Evolutionary conservation across 2,329 filamentous ascomycete genomes (phyloP), one percentile per base, ranked within the genome.

Genomic region (Penicillium sp.): DNA sequence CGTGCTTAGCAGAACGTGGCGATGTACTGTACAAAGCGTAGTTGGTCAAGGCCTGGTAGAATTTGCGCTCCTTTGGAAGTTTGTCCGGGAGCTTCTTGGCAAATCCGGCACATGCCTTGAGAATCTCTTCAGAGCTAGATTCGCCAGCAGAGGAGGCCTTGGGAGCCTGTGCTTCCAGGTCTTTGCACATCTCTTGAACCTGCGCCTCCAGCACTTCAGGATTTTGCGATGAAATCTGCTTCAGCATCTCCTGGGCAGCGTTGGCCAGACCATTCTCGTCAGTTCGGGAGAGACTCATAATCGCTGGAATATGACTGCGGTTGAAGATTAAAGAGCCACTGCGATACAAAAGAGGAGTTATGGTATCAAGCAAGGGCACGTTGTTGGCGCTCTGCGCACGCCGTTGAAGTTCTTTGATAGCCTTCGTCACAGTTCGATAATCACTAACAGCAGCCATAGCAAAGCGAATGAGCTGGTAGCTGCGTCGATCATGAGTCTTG

Each of bases 41-140:
- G 66, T 85, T 88, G 59, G 89, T 86, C 72, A 99, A 83, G 1
- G 92, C 88, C 68, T 95, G 87, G 31, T 87, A 81, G 67, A 98
- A 93, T 63, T 90, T 90, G 55, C 88, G 86, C 60, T 96, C 90
- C 58, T 86, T 85, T 1, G 91, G 90, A 53, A 99, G 85, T 59
- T 98, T 93, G 11, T 87, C 83, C 0, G 93, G 88, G 65, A 96
- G 93, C 66, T 89, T 92, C 68, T 88, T 89, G 1, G 93, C 91
- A 72, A 96, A 99, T 2, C 90, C 92, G 10, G 93, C 90, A 72
- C 95, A 97, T 3, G 96, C 93, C 72, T 96, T 97, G 57, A 99
- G 81, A 2, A 93, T 93, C 68, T 97, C 91, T 13, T 95, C 91
- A n/a, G 91, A 88, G 3, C 85, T 83, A 1, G 85, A 75, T 53